Conservation (phyloP, 2,329 filamentous ascomycete species). For the Nemania serpens region DNA sequence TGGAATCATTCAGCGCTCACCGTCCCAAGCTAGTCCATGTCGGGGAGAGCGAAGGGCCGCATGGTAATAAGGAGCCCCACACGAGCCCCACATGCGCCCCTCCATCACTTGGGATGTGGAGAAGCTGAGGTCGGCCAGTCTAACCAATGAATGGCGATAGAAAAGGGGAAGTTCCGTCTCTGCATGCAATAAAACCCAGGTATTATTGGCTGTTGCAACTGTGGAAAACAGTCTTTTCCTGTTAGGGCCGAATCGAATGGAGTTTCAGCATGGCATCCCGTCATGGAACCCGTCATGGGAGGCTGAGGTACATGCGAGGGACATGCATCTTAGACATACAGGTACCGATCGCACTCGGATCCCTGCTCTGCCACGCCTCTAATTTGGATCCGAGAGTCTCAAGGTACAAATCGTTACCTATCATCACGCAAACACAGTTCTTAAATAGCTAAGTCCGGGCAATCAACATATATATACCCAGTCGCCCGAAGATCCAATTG, state of each 20-base stretch:
- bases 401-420: no score
- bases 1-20: conserved; percentile 19
- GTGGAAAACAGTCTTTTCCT: conserved; percentile 5
- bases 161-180: conserved; percentile 17
- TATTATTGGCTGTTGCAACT: conserved; percentile 17
- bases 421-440: neutral
- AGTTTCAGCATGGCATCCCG: conserved; percentile 1
- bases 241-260: conserved; percentile 8
- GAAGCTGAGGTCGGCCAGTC: conserved; percentile 10
- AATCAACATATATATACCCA: neutral
- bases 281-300: neutral
- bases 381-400: neutral
- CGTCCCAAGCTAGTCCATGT: conserved; percentile 5
- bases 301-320: conserved; percentile 17
- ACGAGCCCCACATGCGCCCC: conserved; percentile 3
- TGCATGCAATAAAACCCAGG: conserved; percentile 10
- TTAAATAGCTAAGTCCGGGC: neutral
- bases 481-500: neutral
- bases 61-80: conserved; percentile 10
- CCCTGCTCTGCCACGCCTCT: conserved; percentile 27
- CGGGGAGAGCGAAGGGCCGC: conserved; percentile 20
- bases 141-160: conserved; percentile 10
- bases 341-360: conserved; percentile 21
- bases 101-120: conserved; percentile 18
- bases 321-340: conserved; percentile 15